A percentile compares a stretch with the other conserved stretches of the same genome.
Evolutionary conservation across 2,329 filamentous ascomycete genomes (phyloP).

Genomic region (Neonectria sp.): DNA sequence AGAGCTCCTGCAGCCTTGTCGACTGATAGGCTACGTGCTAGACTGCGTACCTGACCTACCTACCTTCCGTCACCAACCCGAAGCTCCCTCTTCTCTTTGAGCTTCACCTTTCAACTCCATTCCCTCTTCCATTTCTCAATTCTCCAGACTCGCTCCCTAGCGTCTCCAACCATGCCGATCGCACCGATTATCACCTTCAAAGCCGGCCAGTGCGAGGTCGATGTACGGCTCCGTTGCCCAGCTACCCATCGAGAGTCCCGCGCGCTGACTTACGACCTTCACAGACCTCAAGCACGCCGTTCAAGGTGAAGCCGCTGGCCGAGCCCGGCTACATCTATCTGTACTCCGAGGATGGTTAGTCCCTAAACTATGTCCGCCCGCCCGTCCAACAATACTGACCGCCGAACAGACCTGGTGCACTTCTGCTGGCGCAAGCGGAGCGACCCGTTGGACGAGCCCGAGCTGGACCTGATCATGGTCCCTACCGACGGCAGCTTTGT

Average conservation of each 20-base stretch:
- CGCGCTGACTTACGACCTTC: slow-evolving; percentile 45
- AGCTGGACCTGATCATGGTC: slow-evolving; percentile 94
- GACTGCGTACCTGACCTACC: slow-evolving; percentile 18
- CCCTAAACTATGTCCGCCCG: background rate
- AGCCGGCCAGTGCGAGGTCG: slow-evolving; percentile 88
- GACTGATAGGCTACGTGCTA: slow-evolving; percentile 18
- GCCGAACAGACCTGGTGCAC: slow-evolving; percentile 82
- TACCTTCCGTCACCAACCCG: slow-evolving; percentile 7
- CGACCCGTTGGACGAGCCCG: slow-evolving; percentile 78
- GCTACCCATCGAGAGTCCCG: slow-evolving; percentile 18
- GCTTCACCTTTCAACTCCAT: slow-evolving; percentile 28
- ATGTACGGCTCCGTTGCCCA: slow-evolving; percentile 70
- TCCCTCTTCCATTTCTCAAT: slow-evolving; percentile 27
- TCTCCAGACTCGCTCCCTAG: slow-evolving; percentile 1
- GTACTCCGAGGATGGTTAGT: slow-evolving; percentile 87
- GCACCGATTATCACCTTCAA: slow-evolving; percentile 95
- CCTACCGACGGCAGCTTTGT: slow-evolving; percentile 90
- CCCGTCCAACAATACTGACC: slow-evolving; percentile 11
- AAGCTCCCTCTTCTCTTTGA: slow-evolving; percentile 21
- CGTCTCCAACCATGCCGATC: slow-evolving; percentile 77
- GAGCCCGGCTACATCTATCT: slow-evolving; percentile 92
- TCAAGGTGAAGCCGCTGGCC: slow-evolving; percentile 80
- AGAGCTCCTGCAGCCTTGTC: slow-evolving; percentile 57
- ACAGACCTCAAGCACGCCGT: slow-evolving; percentile 68
- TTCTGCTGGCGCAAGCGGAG: slow-evolving; percentile 96